Percentiles rank a stretch among this genome's conserved stretches.
These are phyloP conservation scores for Chaetomidium leptoderma DNA, from an alignment of 495 filamentous ascomycete genomes.

Conservation along the genomic window DNA sequence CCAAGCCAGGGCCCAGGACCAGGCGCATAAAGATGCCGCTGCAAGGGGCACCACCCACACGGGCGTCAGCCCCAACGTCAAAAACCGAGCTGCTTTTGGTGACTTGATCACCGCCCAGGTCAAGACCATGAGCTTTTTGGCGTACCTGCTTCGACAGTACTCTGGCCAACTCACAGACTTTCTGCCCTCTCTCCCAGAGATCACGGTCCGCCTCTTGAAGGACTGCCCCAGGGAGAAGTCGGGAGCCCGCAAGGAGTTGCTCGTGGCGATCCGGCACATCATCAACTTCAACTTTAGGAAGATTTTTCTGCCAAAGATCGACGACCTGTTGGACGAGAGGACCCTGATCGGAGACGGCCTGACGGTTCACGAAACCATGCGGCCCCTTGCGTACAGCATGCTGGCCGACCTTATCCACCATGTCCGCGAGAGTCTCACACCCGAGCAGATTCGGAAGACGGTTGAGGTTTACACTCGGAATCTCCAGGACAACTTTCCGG, in stretches of 20 bases:
- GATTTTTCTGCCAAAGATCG: slow-evolving; percentile 91
- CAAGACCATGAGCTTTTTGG: slow-evolving; percentile 98
- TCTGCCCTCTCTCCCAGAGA: slow-evolving; percentile 77
- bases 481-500: slow-evolving; percentile 90
- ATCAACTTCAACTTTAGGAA: slow-evolving; percentile 98
- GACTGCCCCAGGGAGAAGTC: slow-evolving; percentile 95
- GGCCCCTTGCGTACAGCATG: slow-evolving; percentile 96
- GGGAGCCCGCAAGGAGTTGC: slow-evolving; percentile 83
- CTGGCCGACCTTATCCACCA: slow-evolving; percentile 97
- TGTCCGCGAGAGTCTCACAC: slow-evolving; percentile 76
- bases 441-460: slow-evolving; percentile 87
- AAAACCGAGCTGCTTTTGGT: slow-evolving; percentile 89
- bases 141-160: slow-evolving; percentile 87
- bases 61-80: slow-evolving; percentile 89
- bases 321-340: slow-evolving; percentile 88
- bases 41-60: slow-evolving; percentile 76
- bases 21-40: slow-evolving; percentile 79
- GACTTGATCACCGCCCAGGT: slow-evolving; percentile 98
- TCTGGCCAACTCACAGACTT: slow-evolving; percentile 86
- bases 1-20: slow-evolving; percentile 90
- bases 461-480: slow-evolving; percentile 97
- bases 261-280: slow-evolving; percentile 96
- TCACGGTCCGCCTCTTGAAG: slow-evolving; percentile 85
- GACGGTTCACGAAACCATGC: slow-evolving; percentile 94
- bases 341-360: slow-evolving; percentile 93